These are phyloP conservation scores for Fusarium sp. DNA, from an alignment of 2,329 filamentous ascomycete species.

Conservation along the genomic window DNA sequence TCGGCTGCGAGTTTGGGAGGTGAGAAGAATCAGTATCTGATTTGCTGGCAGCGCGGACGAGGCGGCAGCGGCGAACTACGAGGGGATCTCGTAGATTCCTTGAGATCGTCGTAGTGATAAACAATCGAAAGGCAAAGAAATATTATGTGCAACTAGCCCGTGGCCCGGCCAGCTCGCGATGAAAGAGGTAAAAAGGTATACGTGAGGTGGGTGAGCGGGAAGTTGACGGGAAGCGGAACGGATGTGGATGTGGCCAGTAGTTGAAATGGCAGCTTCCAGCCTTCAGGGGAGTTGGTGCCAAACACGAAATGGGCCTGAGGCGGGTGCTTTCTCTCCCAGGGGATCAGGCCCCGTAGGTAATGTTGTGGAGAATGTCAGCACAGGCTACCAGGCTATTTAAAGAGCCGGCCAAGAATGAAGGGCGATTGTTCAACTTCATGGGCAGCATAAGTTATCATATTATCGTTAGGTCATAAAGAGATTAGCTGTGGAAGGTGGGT, in stretches of 20 bases:
- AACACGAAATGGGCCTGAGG: constrained; percentile 32
- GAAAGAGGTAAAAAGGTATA: constrained; percentile 36
- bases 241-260: constrained; percentile 35
- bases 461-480: background rate
- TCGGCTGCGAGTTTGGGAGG: constrained; percentile 30
- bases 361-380: constrained; percentile 35
- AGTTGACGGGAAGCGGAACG: constrained; percentile 34
- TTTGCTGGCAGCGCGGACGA: constrained; percentile 24
- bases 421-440: constrained; percentile 1
- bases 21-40: constrained; percentile 32
- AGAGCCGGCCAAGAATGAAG: background rate
- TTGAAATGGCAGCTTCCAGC: constrained; percentile 19
- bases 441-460: background rate
- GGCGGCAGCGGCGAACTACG: constrained; percentile 26
- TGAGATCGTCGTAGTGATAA: constrained; percentile 25
- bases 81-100: constrained; percentile 12
- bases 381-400: constrained; percentile 34
- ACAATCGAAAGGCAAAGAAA: constrained; percentile 31
- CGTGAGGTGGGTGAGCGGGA: constrained; percentile 30
- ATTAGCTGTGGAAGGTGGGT: background rate
- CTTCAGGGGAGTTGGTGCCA: constrained; percentile 36
- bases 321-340: constrained; percentile 17
- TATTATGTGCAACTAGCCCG: constrained; percentile 46
- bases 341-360: constrained; percentile 3
- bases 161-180: constrained; percentile 50